Conservation (phyloP, 495 filamentous ascomycete genomes). For the Xylaria bambusicola region DNA sequence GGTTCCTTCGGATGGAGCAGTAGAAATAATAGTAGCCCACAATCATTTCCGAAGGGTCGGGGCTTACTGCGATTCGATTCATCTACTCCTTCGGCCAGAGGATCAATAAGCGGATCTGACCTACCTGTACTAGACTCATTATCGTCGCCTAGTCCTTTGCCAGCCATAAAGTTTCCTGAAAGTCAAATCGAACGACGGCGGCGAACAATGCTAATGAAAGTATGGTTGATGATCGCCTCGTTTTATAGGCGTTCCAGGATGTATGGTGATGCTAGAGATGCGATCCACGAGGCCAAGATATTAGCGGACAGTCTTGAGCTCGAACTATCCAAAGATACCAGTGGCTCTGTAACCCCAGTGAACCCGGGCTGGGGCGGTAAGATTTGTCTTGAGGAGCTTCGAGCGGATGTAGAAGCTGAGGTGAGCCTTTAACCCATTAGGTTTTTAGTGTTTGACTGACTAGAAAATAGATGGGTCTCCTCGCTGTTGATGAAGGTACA, state of each 20-base stretch:
- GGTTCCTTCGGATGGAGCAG: slow-evolving; percentile 39
- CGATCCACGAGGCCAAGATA: slow-evolving; percentile 77
- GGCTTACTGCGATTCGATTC: slow-evolving; percentile 37
- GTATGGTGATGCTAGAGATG: slow-evolving; percentile 73
- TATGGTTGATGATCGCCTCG: slow-evolving; percentile 87
- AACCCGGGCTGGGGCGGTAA: slow-evolving; percentile 71
- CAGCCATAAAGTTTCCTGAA: slow-evolving; percentile 51
- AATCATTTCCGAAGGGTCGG: slow-evolving; percentile 33
- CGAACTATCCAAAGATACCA: slow-evolving; percentile 54
- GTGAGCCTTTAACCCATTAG: slow-evolving; percentile 42
- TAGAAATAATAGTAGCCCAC: slow-evolving; percentile 28
- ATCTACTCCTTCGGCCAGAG: slow-evolving; percentile 26
- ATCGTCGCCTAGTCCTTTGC: slow-evolving; percentile 37
- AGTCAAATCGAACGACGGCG: slow-evolving; percentile 58
- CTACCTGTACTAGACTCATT: slow-evolving; percentile 28
- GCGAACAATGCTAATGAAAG: slow-evolving; percentile 64
- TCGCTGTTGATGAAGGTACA: slow-evolving; percentile 61
- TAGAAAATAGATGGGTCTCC: slow-evolving; percentile 61
- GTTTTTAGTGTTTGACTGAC: slow-evolving; percentile 5
- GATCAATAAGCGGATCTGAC: slow-evolving; percentile 24
- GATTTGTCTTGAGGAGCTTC: slow-evolving; percentile 75
- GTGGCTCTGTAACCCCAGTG: slow-evolving; percentile 49
- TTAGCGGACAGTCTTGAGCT: slow-evolving; percentile 59
- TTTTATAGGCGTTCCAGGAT: slow-evolving; percentile 83
- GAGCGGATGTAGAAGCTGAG: slow-evolving; percentile 78